phyloP scores from a whole-genome alignment of 805 yeast species.

The Ogataea pignaliae region DNA sequence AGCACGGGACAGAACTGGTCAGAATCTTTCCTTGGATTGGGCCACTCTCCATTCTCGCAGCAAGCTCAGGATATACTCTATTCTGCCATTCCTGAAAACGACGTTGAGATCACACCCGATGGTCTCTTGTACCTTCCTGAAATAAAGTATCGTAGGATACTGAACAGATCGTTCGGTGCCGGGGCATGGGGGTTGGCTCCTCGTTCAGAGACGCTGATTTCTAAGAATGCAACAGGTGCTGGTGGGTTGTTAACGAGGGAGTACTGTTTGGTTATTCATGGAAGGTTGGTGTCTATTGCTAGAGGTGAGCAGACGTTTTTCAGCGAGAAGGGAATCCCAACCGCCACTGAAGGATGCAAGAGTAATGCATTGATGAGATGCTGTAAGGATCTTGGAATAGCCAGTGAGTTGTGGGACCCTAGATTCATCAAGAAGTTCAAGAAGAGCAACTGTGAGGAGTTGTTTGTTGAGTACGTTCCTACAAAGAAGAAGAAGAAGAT shows the following conservation, averaged over 20 bases:
- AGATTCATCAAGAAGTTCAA: slow-evolving; percentile 72
- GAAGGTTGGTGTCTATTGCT: slow-evolving; percentile 84
- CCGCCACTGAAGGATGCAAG: slow-evolving; percentile 96
- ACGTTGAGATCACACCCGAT: slow-evolving; percentile 93
- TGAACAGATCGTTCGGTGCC: slow-evolving; percentile 92
- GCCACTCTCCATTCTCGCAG: slow-evolving; percentile 66
- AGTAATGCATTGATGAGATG: slow-evolving; percentile 97
- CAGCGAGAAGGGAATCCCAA: slow-evolving; percentile 79
- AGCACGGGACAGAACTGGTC: slow-evolving; percentile 62
- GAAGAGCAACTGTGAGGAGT: slow-evolving; percentile 65
- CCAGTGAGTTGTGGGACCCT: slow-evolving; percentile 98
- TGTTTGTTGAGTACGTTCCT: slow-evolving; percentile 77
- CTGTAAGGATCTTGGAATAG: slow-evolving; percentile 95
- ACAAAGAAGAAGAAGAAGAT: slow-evolving; percentile 84
- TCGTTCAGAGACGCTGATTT: slow-evolving; percentile 75
- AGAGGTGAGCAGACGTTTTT: slow-evolving; percentile 96
- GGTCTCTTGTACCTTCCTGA: slow-evolving; percentile 91
- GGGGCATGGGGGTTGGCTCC: slow-evolving; percentile 99
- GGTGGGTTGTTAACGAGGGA: slow-evolving; percentile 70
- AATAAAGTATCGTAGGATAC: slow-evolving; percentile 85
- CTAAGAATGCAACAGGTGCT: slow-evolving; percentile 40
- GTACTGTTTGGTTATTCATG: slow-evolving; percentile 82
- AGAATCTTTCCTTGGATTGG: slow-evolving; percentile 81
- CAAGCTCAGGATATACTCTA: slow-evolving; percentile 57
- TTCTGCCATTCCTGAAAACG: slow-evolving; percentile 59